phyloP scores from a whole-genome alignment of 139 green algal species.

The Deuterostichococcus epilithicus region DNA sequence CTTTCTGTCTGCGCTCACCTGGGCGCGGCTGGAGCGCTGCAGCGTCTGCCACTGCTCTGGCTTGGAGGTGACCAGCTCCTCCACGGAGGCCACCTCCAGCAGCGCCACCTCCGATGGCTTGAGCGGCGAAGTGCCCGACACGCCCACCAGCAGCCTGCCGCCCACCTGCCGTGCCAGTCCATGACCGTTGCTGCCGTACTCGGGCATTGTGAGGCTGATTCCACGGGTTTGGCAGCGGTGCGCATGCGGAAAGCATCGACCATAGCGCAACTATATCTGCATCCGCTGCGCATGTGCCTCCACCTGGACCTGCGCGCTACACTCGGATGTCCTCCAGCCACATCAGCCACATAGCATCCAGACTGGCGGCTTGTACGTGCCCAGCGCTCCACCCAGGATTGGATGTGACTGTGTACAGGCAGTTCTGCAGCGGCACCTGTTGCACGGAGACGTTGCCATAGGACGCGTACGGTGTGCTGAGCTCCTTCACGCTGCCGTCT shows the following conservation, averaged over 20 bases:
- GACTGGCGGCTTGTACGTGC: too few species aligned
- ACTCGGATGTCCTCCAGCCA: too few species aligned
- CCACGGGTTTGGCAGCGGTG: too few species aligned
- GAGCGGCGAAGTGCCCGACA: slow-evolving; percentile 18
- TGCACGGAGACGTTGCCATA: slow-evolving; percentile 6
- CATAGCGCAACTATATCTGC: too few species aligned
- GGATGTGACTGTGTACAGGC: too few species aligned
- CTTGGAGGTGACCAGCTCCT: slow-evolving; percentile 20
- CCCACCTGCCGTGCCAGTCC: slow-evolving; percentile 7
- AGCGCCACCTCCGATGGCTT: slow-evolving; percentile 30
- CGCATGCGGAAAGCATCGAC: too few species aligned
- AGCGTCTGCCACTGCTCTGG: slow-evolving; percentile 32
- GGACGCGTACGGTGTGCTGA: slow-evolving; percentile 13
- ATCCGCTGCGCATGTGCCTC: too few species aligned
- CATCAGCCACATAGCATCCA: too few species aligned
- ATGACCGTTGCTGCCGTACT: too few species aligned
- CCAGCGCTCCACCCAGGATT: too few species aligned
- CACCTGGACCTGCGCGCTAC: too few species aligned
- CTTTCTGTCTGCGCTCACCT: neutral
- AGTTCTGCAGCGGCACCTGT: neutral
- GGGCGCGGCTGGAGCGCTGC: slow-evolving; percentile 1
- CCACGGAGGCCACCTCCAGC: slow-evolving; percentile 26
- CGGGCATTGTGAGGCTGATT: too few species aligned
- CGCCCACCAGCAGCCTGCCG: slow-evolving; percentile 20
- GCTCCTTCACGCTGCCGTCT: slow-evolving; percentile 10